Evolutionary conservation across 495 filamentous ascomycete genomes (phyloP).

Genomic region (Aspergillus olivimuriae): DNA sequence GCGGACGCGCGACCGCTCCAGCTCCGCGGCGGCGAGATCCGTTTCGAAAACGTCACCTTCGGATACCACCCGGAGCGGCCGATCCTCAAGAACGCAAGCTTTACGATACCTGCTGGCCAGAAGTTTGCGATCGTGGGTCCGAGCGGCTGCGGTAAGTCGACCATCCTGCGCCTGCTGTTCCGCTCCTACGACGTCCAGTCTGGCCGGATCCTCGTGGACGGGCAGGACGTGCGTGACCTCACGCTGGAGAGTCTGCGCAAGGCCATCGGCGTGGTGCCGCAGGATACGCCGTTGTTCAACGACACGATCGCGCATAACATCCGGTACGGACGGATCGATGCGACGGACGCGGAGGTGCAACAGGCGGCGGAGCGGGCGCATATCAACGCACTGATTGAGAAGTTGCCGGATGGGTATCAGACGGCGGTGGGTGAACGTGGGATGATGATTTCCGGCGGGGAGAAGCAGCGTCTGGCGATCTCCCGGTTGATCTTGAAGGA

Average conservation of each 20-base stretch:
- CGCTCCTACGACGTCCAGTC: conserved; percentile 88
- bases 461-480: conserved; percentile 91
- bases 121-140: conserved; percentile 96
- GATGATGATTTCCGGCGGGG: conserved; percentile 97
- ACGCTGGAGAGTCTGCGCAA: conserved; percentile 74
- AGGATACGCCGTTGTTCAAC: conserved; percentile 96
- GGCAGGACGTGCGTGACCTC: conserved; percentile 84
- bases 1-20: conserved; percentile 64
- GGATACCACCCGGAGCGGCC: conserved; percentile 83
- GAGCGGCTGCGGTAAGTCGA: conserved; percentile 93
- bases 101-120: conserved; percentile 91
- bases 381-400: conserved; percentile 74
- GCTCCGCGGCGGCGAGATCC: conserved; percentile 79
- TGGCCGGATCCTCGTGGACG: conserved; percentile 86
- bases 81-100: conserved; percentile 74
- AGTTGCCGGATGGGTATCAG: conserved; percentile 76
- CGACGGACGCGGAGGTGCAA: conserved; percentile 63
- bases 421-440: conserved; percentile 94
- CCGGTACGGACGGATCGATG: conserved; percentile 82
- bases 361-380: conserved; percentile 73
- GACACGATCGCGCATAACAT: conserved; percentile 94
- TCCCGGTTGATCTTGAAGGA: conserved; percentile 85
- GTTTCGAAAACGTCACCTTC: conserved; percentile 91
- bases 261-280: conserved; percentile 90
- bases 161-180: conserved; percentile 83